phyloP scores from a whole-genome alignment of 2,329 filamentous ascomycete species.

The Pyrenochaeta sp. region DNA sequence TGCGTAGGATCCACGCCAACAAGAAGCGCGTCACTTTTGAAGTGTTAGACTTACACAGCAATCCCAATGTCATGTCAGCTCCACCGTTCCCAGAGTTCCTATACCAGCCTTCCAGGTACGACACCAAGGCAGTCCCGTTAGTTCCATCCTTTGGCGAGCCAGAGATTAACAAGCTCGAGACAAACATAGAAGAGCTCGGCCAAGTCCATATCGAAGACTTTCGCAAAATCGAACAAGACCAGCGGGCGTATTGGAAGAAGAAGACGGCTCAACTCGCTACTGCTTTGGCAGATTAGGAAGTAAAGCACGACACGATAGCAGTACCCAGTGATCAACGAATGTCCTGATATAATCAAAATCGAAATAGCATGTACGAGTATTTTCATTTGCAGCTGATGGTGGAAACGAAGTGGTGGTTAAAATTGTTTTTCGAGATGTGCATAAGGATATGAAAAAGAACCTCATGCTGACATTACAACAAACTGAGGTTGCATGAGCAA shows the following conservation, averaged over 20 bases:
- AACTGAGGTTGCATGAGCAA: too few species aligned
- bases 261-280: slow-evolving; percentile 30
- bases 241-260: slow-evolving; percentile 34
- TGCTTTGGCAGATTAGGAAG: slow-evolving; percentile 21
- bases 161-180: slow-evolving; percentile 24
- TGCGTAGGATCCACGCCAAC: not conserved
- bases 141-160: slow-evolving; percentile 18
- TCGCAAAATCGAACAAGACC: slow-evolving; percentile 27
- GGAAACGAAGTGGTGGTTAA: too few species aligned
- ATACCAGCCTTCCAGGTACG: slow-evolving; percentile 15
- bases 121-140: slow-evolving; percentile 6
- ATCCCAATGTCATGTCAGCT: not conserved
- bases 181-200: slow-evolving; percentile 25
- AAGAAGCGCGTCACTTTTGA: slow-evolving; percentile 39
- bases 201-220: slow-evolving; percentile 28
- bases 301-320: not conserved
- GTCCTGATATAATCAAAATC: too few species aligned
- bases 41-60: not conserved
- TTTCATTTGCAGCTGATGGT: too few species aligned
- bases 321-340: too few species aligned
- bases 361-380: too few species aligned
- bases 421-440: too few species aligned
- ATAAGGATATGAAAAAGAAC: too few species aligned
- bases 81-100: slow-evolving; percentile 28
- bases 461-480: too few species aligned